A percentile compares a stretch with the other conserved stretches of the same genome.
phyloP scores from a whole-genome alignment of 2,329 filamentous ascomycete genomes.

The Xylariaceae sp. region DNA sequence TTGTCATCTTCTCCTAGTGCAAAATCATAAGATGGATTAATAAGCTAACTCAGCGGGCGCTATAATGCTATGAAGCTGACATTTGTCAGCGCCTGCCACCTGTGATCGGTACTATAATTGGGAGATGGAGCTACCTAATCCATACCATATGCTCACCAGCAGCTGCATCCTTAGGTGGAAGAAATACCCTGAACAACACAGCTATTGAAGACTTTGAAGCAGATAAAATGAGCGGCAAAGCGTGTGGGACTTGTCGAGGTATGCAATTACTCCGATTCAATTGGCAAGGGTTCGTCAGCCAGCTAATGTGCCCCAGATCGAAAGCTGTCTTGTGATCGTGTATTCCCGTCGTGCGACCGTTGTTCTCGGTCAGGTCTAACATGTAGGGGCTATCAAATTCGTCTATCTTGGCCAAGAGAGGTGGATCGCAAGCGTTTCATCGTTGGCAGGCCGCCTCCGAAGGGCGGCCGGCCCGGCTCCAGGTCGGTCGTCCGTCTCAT shows the following conservation, averaged over 20 bases:
- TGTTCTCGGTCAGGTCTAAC: slow-evolving; percentile 5
- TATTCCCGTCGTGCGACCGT: neutral
- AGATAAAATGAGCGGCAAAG: slow-evolving; percentile 3
- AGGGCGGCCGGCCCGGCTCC: neutral
- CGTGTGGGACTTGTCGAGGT: slow-evolving; percentile 10
- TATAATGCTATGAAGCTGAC: too few relatives aligned
- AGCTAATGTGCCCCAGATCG: slow-evolving; percentile 6
- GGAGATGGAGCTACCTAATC: too few relatives aligned
- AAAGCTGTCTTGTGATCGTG: slow-evolving; percentile 6
- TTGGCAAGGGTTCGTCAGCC: neutral
- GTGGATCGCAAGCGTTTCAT: slow-evolving; percentile 18
- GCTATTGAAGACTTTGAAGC: too few relatives aligned
- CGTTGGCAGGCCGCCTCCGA: slow-evolving; percentile 7
- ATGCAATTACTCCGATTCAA: neutral
- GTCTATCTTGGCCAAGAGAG: slow-evolving; percentile 21
- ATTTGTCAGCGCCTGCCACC: too few relatives aligned
- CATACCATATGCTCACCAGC: too few relatives aligned
- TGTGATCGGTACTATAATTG: too few relatives aligned
- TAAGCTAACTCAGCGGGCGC: too few relatives aligned
- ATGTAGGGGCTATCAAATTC: slow-evolving; percentile 5
- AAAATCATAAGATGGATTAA: too few relatives aligned
- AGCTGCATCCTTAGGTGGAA: too few relatives aligned
- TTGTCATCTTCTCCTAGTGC: too few relatives aligned
- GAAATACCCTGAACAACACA: too few relatives aligned
- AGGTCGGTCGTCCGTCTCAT: neutral